Percentiles rank a stretch among this genome's conserved stretches.
phyloP scores from a whole-genome alignment of 495 filamentous ascomycete genomes.

The Symbiotaphrina buchneri region DNA sequence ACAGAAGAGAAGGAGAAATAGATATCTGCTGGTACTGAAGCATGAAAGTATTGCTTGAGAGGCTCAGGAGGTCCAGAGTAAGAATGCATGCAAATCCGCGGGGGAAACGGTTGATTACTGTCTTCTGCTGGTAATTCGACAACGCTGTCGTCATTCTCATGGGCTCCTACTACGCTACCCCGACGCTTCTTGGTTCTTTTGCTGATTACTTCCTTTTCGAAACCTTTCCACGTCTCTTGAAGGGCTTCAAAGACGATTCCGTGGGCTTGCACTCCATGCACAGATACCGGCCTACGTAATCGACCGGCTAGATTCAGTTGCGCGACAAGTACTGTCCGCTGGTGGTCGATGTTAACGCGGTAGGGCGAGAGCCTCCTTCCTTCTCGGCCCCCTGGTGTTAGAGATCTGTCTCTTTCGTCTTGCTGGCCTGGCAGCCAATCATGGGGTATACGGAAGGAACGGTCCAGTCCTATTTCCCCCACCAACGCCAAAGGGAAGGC shows the following conservation, averaged over 20 bases:
- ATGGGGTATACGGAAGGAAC: slow-evolving; percentile 59
- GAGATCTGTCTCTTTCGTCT: slow-evolving; percentile 22
- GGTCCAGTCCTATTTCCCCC: slow-evolving; percentile 80
- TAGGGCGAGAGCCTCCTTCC: slow-evolving; percentile 51
- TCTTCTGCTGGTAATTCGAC: too few relatives aligned
- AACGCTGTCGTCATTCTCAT: slow-evolving; percentile 13
- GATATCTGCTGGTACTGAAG: slow-evolving; percentile 49
- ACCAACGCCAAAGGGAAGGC: slow-evolving; percentile 47
- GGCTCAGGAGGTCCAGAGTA: slow-evolving; percentile 65
- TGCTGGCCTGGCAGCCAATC: slow-evolving; percentile 29
- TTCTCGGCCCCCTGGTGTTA: slow-evolving; percentile 69
- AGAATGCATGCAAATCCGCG: slow-evolving; percentile 82
- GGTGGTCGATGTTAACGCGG: slow-evolving; percentile 57
- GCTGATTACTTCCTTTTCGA: slow-evolving; percentile 47
- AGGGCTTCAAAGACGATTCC: slow-evolving; percentile 60
- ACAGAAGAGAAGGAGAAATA: slow-evolving; percentile 77
- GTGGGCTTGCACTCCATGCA: slow-evolving; percentile 85
- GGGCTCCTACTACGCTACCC: slow-evolving; percentile 13
- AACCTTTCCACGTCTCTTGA: slow-evolving; percentile 56
- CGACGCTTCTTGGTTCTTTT: slow-evolving; percentile 30
- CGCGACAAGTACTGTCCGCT: slow-evolving; percentile 47
- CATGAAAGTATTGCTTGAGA: slow-evolving; percentile 55
- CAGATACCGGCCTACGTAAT: slow-evolving; percentile 54
- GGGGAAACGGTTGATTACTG: slow-evolving; percentile 45
- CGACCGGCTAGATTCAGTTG: slow-evolving; percentile 77